These are phyloP conservation scores for Aureobasidium namibiae DNA, from an alignment of 2,329 filamentous ascomycete species.

Conservation along the genomic window DNA sequence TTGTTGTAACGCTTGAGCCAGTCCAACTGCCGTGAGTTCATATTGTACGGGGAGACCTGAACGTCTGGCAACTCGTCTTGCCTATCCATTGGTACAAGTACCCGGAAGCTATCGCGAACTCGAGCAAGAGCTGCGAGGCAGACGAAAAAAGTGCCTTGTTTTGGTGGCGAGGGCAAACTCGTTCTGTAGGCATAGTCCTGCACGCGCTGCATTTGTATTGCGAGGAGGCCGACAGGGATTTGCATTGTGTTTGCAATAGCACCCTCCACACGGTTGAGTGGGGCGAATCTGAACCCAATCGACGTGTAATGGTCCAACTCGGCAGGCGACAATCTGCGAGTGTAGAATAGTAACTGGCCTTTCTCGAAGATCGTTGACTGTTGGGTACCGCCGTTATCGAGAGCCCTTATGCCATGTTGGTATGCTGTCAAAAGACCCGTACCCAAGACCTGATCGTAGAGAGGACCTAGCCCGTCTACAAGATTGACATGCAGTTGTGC, in stretches of 20 bases:
- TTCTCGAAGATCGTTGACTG: slow-evolving; percentile 44
- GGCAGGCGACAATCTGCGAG: slow-evolving; percentile 52
- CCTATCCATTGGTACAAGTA: slow-evolving; percentile 33
- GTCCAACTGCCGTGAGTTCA: slow-evolving; percentile 24
- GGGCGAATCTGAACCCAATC: slow-evolving; percentile 70
- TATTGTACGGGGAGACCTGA: slow-evolving; percentile 26
- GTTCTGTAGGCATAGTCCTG: slow-evolving; percentile 46
- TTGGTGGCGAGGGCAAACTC: slow-evolving; percentile 30
- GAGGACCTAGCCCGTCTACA: slow-evolving; percentile 44
- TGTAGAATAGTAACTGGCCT: slow-evolving; percentile 74
- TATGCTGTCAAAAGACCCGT: slow-evolving; percentile 41
- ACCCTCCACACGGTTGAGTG: slow-evolving; percentile 57
- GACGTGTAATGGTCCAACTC: slow-evolving; percentile 60
- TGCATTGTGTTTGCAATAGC: slow-evolving; percentile 67
- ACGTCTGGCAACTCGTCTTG: slow-evolving; percentile 39
- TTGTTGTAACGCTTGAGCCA: slow-evolving; percentile 26
- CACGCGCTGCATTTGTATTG: slow-evolving; percentile 55
- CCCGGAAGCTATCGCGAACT: slow-evolving; percentile 31
- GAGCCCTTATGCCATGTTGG: slow-evolving; percentile 2
- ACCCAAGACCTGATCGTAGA: slow-evolving; percentile 68
- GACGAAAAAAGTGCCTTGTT: slow-evolving; percentile 31
- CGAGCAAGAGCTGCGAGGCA: slow-evolving; percentile 29
- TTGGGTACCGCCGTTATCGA: slow-evolving; percentile 9
- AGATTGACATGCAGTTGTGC: slow-evolving; percentile 56
- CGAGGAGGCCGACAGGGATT: slow-evolving; percentile 56